Evolutionary conservation across 1,284 basidiomycete genomes (phyloP).

Genomic region (Coniferiporia weirii): DNA sequence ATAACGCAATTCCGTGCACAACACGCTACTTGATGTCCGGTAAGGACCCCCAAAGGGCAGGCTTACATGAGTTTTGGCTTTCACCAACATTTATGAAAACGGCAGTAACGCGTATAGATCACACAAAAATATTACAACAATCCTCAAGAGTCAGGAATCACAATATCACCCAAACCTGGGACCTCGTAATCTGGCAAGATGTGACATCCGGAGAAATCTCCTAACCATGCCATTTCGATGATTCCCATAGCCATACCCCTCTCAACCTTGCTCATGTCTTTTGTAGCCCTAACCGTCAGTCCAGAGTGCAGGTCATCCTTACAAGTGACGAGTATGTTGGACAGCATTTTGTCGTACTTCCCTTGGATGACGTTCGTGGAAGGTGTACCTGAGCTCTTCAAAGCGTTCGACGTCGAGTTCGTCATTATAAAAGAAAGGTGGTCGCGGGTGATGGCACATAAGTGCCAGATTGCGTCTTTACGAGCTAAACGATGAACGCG

Average conservation of each 20-base stretch:
- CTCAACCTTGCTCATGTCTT: slow-evolving; percentile 5
- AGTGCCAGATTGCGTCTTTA: slow-evolving; percentile 52
- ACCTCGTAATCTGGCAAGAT: too few species aligned
- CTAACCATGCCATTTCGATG: slow-evolving; percentile 13
- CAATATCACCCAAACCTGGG: too few species aligned
- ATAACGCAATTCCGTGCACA: too few species aligned
- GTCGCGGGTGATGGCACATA: slow-evolving; percentile 39
- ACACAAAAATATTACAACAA: too few species aligned
- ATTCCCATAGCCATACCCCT: slow-evolving; percentile 13
- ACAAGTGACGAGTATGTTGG: slow-evolving; percentile 2
- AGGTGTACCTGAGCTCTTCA: neutral
- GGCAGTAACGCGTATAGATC: too few species aligned
- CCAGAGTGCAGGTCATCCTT: neutral
- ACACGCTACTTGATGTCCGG: too few species aligned
- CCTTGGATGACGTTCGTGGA: neutral
- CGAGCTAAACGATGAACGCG: slow-evolving; percentile 37
- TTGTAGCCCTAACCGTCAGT: neutral
- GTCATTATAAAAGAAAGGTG: neutral
- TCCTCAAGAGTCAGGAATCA: too few species aligned
- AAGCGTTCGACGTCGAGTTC: neutral
- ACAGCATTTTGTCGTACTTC: neutral
- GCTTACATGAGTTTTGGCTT: too few species aligned
- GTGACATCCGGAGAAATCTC: neutral
- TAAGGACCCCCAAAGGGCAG: too few species aligned
- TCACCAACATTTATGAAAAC: too few species aligned